These are phyloP conservation scores for Neurospora sp. DNA, from an alignment of 495 filamentous ascomycete genomes.

Conservation along the genomic window DNA sequence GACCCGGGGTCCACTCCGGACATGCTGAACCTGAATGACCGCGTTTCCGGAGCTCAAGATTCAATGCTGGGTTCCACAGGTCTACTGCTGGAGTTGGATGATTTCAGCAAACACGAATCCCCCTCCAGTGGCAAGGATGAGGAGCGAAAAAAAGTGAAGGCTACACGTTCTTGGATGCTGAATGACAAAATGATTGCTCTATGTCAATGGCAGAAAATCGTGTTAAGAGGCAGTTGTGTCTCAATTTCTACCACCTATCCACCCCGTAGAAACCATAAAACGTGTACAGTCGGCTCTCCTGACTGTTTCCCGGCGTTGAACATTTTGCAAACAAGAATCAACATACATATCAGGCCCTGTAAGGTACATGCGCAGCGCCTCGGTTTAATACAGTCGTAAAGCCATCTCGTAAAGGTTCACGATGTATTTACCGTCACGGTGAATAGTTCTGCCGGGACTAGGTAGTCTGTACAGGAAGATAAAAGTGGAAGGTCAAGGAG, in stretches of 20 bases:
- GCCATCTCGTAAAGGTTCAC: neutral
- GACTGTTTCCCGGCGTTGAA: neutral
- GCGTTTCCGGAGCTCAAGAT: neutral
- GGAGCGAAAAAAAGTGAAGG: neutral
- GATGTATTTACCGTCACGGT: neutral
- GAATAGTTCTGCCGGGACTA: neutral
- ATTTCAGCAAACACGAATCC: neutral
- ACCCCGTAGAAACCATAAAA: neutral
- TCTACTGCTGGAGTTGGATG: neutral
- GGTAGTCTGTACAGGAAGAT: neutral
- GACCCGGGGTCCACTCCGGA: neutral
- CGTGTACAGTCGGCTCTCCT: neutral
- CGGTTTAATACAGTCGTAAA: neutral
- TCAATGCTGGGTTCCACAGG: neutral
- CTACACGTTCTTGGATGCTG: neutral
- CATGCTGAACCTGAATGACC: neutral
- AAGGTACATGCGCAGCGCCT: neutral
- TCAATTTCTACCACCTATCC: neutral
- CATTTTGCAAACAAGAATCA: neutral
- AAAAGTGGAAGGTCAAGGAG: neutral
- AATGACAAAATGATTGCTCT: neutral
- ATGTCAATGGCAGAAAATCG: neutral
- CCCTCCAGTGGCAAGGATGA: neutral
- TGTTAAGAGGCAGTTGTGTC: neutral
- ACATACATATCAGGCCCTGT: neutral